Conservation (phyloP, 2,329 filamentous ascomycete species). For the Pseudogymnoascus sp. region DNA sequence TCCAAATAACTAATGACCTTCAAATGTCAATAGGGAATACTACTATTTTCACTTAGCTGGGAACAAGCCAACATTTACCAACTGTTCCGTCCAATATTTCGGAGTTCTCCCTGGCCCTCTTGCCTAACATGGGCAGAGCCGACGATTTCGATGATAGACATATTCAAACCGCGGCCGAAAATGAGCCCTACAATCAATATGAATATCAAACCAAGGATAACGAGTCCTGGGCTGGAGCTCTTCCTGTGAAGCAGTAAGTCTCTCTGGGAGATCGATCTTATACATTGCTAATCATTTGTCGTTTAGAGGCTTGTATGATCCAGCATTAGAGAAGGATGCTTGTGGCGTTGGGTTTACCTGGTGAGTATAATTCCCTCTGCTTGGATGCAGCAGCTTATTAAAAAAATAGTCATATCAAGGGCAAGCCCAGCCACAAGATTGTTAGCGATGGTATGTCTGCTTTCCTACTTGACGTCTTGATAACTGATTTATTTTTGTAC, state of each 20-base stretch:
- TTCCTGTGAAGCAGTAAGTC: slow-evolving; percentile 83
- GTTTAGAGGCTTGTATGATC: slow-evolving; percentile 85
- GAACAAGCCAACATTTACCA: neutral
- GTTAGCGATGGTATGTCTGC: slow-evolving; percentile 79
- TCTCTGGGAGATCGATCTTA: neutral
- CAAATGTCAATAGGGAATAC: neutral
- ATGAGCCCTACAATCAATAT: slow-evolving; percentile 61
- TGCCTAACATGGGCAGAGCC: slow-evolving; percentile 63
- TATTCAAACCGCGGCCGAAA: slow-evolving; percentile 52
- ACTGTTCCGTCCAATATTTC: neutral
- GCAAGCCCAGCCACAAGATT: slow-evolving; percentile 94
- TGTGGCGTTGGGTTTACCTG: slow-evolving; percentile 99
- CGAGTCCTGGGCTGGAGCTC: slow-evolving; percentile 81
- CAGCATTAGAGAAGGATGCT: slow-evolving; percentile 94
- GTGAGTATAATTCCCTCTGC: slow-evolving; percentile 45
- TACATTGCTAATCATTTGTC: neutral
- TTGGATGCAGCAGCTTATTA: neutral
- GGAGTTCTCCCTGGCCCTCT: slow-evolving; percentile 24
- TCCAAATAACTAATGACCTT: slow-evolving; percentile 4
- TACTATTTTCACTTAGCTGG: neutral
- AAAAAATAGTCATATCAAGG: slow-evolving; percentile 79
- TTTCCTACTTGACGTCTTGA: slow-evolving; percentile 15
- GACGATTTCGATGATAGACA: slow-evolving; percentile 64
- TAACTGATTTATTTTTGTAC: slow-evolving; percentile 28
- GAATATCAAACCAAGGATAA: slow-evolving; percentile 85